Base-by-base conservation (phyloP, 441 rosid genomes). In the Arabidopsis lyrata region DNA sequence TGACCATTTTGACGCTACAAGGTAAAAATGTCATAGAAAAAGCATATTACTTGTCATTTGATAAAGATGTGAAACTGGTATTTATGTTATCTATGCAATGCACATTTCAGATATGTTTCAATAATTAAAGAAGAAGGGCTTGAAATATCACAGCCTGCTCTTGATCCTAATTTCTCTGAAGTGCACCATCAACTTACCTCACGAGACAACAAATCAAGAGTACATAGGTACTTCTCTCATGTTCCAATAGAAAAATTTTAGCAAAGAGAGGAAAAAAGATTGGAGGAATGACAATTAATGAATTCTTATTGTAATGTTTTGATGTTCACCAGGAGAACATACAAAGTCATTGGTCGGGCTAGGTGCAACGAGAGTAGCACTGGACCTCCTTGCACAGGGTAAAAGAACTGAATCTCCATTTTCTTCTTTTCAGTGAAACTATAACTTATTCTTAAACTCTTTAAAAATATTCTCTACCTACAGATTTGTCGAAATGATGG, bases 401-500 rank as follows among this genome's bases (percentile, higher is more conserved):
- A 83, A 41, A 70, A 63, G 3, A 15, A 66, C 14, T 20, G 31
- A 42, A 18, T 20, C 9, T 67, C 6, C 15, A 3, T 15, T 8
- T 66, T 0, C 48, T 38, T 8, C 15, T 36, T 29, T 36, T 29
- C 68, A 34, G 6, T 48, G 27, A 53, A 56, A 27, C 14, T 50
- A 18, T 32, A 32, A 29, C 3, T 16, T 48, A 18, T 16, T 29
- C 42, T 13, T 35, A 20, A 38, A 54, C 35, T 65, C 36, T 41
- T 31, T 32, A 50, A 11, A 14, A 41, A 41, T 20, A 24, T 5
- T 61, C 66, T 39, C 15, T 74, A 56, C 79, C 6, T 72, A 52
- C 83, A 90, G 95, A 79, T 90, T 88, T 86, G 93, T 90, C 2
- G 93, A 92, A 82, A 84, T 92, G 89, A 90, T 89, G 96, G 93